These are phyloP conservation scores for Fusarium sp. DNA, from an alignment of 2,329 filamentous ascomycete species.

Conservation along the genomic window DNA sequence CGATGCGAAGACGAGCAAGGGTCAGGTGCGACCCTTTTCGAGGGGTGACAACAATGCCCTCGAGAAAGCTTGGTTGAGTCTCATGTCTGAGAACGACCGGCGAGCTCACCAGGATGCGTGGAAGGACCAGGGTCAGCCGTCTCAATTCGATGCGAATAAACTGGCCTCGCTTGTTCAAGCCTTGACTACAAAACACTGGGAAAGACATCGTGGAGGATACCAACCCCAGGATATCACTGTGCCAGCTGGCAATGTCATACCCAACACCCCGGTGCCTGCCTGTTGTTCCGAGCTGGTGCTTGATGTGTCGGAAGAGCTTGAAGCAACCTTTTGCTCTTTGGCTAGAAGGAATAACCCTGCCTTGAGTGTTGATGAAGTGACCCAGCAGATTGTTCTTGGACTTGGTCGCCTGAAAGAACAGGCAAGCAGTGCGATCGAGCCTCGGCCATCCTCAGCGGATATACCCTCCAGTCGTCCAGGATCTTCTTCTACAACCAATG, in stretches of 20 bases:
- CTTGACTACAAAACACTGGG: conserved; percentile 60
- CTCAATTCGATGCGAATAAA: conserved; percentile 27
- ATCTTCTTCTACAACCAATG: conserved; percentile 27
- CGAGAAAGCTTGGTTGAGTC: conserved; percentile 79
- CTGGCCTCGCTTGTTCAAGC: conserved; percentile 52
- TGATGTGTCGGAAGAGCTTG: conserved; percentile 62
- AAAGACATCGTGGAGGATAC: conserved; percentile 58
- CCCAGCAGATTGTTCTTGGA: conserved; percentile 58
- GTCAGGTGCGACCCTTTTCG: conserved; percentile 81
- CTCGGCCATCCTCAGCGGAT: conserved; percentile 25
- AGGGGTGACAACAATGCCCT: conserved; percentile 82
- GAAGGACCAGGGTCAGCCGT: conserved; percentile 22
- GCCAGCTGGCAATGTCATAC: conserved; percentile 44
- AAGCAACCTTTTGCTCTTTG: conserved; percentile 63
- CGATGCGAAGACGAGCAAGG: conserved; percentile 65
- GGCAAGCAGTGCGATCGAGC: conserved; percentile 24
- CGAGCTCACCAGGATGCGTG: conserved; percentile 58
- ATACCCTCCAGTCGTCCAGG: conserved; percentile 29
- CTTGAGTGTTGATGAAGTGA: conserved; percentile 58
- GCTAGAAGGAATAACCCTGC: conserved; percentile 54
- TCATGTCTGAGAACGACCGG: conserved; percentile 63
- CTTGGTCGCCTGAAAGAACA: conserved; percentile 39
- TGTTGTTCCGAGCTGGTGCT: conserved; percentile 63
- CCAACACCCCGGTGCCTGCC: conserved; percentile 49
- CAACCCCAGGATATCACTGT: conserved; percentile 47